phyloP scores from a whole-genome alignment of 495 filamentous ascomycete genomes.

The Penicillium canariense region DNA sequence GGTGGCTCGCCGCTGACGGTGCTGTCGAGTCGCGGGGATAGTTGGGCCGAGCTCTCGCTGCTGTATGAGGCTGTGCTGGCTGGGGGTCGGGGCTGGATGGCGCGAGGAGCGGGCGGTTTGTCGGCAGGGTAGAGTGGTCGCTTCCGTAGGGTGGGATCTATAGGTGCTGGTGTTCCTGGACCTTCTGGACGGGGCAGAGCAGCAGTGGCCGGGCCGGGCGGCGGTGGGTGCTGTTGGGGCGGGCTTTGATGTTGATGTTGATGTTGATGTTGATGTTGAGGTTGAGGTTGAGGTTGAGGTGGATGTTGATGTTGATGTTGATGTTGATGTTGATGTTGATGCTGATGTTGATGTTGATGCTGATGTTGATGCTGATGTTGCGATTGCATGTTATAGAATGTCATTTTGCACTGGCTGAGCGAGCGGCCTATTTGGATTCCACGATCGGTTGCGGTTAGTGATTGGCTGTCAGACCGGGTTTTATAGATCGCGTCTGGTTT shows the following conservation, averaged over 20 bases:
- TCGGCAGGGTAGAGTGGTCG: conserved; percentile 35
- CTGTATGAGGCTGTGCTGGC: conserved; percentile 36
- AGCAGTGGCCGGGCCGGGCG: not conserved
- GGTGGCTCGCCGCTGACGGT: conserved; percentile 37
- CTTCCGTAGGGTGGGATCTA: conserved; percentile 34
- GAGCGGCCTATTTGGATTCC: conserved; percentile 36
- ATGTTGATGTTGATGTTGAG: conserved; percentile 17
- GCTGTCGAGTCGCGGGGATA: conserved; percentile 35
- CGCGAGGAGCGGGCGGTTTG: conserved; percentile 36
- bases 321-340: conserved; percentile 12
- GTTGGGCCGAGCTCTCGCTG: conserved; percentile 41
- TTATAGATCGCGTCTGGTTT: conserved; percentile 10
- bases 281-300: conserved; percentile 15
- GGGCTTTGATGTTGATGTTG: not conserved
- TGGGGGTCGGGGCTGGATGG: conserved; percentile 43
- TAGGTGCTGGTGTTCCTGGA: conserved; percentile 21
- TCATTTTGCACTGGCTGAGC: conserved; percentile 43
- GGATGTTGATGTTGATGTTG: conserved; percentile 12
- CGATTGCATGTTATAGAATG: conserved; percentile 38
- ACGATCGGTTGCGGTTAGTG: not conserved
- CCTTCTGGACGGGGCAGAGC: conserved; percentile 18
- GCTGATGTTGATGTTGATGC: not conserved
- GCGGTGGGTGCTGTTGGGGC: not conserved
- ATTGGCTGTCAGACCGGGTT: not conserved
- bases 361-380: conserved; percentile 8